These are phyloP conservation scores for Amanita pallidorosea DNA, from an alignment of 768 basidiomycete species.

Conservation along the genomic window DNA sequence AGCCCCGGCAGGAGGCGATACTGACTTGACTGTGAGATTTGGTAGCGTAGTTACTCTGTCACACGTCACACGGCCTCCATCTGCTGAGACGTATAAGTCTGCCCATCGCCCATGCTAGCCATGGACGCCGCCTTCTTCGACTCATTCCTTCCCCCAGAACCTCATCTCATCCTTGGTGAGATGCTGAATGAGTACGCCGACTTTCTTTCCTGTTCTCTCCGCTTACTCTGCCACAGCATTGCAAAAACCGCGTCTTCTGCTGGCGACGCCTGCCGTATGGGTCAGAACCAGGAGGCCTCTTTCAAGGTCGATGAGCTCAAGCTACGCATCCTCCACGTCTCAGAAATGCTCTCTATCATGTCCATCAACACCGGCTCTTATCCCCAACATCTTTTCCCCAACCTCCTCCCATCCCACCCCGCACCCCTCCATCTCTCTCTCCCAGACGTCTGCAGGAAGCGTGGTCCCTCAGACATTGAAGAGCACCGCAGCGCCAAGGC, in stretches of 20 bases:
- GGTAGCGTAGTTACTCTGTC: neutral
- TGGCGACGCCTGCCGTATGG: constrained; percentile 36
- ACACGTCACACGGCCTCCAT: neutral
- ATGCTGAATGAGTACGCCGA: constrained; percentile 44
- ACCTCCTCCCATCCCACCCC: constrained; percentile 2
- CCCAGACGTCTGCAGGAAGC: constrained; percentile 31
- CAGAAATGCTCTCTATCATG: constrained; percentile 40
- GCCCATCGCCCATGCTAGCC: constrained; percentile 4
- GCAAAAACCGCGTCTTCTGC: constrained; percentile 51
- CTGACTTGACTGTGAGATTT: constrained; percentile 16
- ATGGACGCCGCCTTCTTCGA: neutral
- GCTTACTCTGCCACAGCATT: constrained; percentile 31
- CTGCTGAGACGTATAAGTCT: constrained; percentile 10
- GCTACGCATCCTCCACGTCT: constrained; percentile 40
- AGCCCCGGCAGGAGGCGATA: constrained; percentile 59
- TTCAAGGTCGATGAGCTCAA: constrained; percentile 45
- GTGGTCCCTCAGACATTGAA: constrained; percentile 31
- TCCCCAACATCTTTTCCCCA: constrained; percentile 6
- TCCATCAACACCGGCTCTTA: constrained; percentile 17
- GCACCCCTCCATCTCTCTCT: constrained; percentile 14
- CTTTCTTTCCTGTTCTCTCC: constrained; percentile 1
- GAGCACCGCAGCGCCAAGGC: constrained; percentile 33
- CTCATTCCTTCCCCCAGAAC: constrained; percentile 9
- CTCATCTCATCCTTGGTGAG: constrained; percentile 23
- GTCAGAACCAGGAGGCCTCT: constrained; percentile 35